Evolutionary conservation across 1,284 basidiomycete genomes (phyloP).

Genomic region (Apiotrichum brassicae): DNA sequence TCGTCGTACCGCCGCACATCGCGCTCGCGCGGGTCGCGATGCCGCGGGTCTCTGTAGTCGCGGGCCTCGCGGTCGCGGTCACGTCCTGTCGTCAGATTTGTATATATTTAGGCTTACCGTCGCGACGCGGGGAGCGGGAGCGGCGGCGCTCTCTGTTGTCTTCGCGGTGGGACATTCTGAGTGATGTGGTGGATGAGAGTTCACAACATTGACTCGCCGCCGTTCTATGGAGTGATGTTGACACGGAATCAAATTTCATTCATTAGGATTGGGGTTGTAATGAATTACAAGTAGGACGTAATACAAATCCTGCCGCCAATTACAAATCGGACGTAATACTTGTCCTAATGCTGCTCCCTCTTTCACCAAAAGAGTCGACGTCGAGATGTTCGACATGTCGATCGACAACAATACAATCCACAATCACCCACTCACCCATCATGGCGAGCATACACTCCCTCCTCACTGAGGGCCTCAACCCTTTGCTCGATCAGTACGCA

Average conservation of each 20-base stretch:
- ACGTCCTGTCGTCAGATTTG: not conserved
- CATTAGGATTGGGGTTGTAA: too few species aligned
- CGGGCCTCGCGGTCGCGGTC: not conserved
- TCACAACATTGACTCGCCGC: not conserved
- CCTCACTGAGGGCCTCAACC: too few species aligned
- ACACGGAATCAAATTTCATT: not conserved
- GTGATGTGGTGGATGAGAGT: not conserved
- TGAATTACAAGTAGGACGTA: too few species aligned
- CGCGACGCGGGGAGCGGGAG: not conserved
- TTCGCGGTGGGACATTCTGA: constrained; percentile 3
- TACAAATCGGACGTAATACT: too few species aligned
- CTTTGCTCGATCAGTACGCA: too few species aligned
- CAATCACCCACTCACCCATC: too few species aligned
- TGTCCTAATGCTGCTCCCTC: too few species aligned
- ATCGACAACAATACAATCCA: too few species aligned
- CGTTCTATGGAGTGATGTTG: not conserved
- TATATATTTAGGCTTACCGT: not conserved
- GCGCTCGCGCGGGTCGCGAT: not conserved
- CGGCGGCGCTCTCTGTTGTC: not conserved
- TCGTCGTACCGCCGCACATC: constrained; percentile 1
- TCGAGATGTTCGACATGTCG: too few species aligned
- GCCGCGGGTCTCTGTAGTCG: not conserved
- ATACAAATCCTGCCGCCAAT: too few species aligned
- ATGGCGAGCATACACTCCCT: too few species aligned
- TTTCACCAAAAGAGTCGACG: too few species aligned